Conservation (phyloP, 2,329 filamentous ascomycete genomes). For the Cercospora zeina region DNA sequence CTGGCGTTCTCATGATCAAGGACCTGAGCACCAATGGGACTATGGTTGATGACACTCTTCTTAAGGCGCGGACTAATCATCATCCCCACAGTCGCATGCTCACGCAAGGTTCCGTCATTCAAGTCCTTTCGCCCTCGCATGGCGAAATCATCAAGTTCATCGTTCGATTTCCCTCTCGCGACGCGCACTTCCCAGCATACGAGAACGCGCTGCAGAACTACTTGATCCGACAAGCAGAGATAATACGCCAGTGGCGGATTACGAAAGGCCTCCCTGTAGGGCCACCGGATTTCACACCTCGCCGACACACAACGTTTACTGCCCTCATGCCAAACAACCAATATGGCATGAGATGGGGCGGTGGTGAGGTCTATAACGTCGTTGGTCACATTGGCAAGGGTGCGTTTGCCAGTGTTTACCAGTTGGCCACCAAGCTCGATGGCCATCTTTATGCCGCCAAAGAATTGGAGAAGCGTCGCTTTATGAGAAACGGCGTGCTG, state of each 20-base stretch:
- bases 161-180: slow-evolving; percentile 74
- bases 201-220: slow-evolving; percentile 68
- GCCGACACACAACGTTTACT: slow-evolving; percentile 26
- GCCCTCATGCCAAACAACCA: slow-evolving; percentile 40
- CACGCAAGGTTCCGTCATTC: slow-evolving; percentile 70
- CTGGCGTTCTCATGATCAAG: slow-evolving; percentile 85
- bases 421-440: slow-evolving; percentile 80
- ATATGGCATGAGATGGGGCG: slow-evolving; percentile 74
- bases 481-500: slow-evolving; percentile 87
- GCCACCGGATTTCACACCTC: slow-evolving; percentile 15
- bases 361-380: slow-evolving; percentile 80
- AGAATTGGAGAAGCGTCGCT: slow-evolving; percentile 87
- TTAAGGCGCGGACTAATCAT: slow-evolving; percentile 56
- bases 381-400: slow-evolving; percentile 82
- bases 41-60: slow-evolving; percentile 70
- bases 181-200: slow-evolving; percentile 68
- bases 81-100: slow-evolving; percentile 62
- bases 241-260: slow-evolving; percentile 21
- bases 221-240: slow-evolving; percentile 48
- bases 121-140: slow-evolving; percentile 58
- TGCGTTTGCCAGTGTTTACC: slow-evolving; percentile 91
- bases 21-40: slow-evolving; percentile 97
- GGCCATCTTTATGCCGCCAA: slow-evolving; percentile 87
- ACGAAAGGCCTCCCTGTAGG: slow-evolving; percentile 14
- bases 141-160: slow-evolving; percentile 74